Conservation (phyloP, 495 filamentous ascomycete species). For the Poronia punctata region DNA sequence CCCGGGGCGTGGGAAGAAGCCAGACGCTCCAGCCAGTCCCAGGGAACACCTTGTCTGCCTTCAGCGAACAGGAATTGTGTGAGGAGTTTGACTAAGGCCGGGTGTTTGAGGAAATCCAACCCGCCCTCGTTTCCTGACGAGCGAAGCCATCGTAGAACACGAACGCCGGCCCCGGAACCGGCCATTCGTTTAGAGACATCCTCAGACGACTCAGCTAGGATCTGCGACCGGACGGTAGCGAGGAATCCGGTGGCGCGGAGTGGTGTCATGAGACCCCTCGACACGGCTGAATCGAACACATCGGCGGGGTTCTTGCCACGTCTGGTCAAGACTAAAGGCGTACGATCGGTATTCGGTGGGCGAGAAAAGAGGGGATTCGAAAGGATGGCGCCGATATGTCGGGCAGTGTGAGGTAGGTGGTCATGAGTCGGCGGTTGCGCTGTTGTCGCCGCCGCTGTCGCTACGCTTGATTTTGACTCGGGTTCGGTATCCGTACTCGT, state of each 20-base stretch:
- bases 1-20: too few species aligned
- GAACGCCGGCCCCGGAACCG: slow-evolving; percentile 32
- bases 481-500: slow-evolving; percentile 13
- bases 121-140: slow-evolving; percentile 37
- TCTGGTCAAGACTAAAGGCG: background rate
- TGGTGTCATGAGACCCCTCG: slow-evolving; percentile 39
- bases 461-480: slow-evolving; percentile 15
- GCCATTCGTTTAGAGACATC: slow-evolving; percentile 26
- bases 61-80: slow-evolving; percentile 46
- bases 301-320: slow-evolving; percentile 17
- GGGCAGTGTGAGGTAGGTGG: too few species aligned
- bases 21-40: slow-evolving; percentile 35
- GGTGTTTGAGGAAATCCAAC: slow-evolving; percentile 28
- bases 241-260: slow-evolving; percentile 35
- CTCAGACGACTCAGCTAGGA: slow-evolving; percentile 18
- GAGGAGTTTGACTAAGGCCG: slow-evolving; percentile 25
- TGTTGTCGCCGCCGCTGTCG: too few species aligned
- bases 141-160: slow-evolving; percentile 45
- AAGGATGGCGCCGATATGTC: slow-evolving; percentile 53
- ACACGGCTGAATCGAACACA: slow-evolving; percentile 32
- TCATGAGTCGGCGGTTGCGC: slow-evolving; percentile 1
- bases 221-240: slow-evolving; percentile 22
- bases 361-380: slow-evolving; percentile 57
- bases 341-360: slow-evolving; percentile 1
- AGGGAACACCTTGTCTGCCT: slow-evolving; percentile 34